Conservation (phyloP, 305 asterid species). For the Petunia hybrid region DNA sequence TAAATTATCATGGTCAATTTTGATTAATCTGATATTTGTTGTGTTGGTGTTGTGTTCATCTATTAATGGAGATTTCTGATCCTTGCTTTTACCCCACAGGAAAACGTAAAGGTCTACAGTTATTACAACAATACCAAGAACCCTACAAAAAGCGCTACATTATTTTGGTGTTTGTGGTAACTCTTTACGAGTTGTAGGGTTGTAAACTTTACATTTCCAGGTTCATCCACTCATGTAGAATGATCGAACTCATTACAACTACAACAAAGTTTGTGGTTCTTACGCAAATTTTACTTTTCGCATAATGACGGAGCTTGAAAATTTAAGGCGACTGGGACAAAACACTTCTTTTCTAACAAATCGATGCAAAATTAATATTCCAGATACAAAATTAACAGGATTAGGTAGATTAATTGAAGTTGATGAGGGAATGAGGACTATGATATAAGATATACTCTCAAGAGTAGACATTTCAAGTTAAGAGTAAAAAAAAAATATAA, state of each 20-base stretch:
- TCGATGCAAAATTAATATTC: too few species aligned
- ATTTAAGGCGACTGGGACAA: too few species aligned
- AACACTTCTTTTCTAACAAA: too few species aligned
- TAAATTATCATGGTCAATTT: constrained; percentile 27
- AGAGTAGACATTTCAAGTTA: too few species aligned
- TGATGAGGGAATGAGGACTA: too few species aligned
- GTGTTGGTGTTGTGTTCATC: constrained; percentile 43
- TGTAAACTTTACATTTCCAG: constrained; percentile 68
- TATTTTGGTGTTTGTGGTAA: not conserved
- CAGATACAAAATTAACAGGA: too few species aligned
- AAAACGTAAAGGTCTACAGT: constrained; percentile 79
- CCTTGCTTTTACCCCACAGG: constrained; percentile 83
- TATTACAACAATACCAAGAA: constrained; percentile 72
- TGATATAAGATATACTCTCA: too few species aligned
- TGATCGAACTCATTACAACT: constrained; percentile 80
- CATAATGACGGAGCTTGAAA: too few species aligned
- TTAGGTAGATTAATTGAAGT: too few species aligned
- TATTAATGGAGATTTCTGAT: constrained; percentile 44
- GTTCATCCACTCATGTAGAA: constrained; percentile 65
- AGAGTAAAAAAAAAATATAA: too few species aligned
- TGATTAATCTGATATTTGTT: constrained; percentile 36
- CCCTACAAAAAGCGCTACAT: constrained; percentile 48
- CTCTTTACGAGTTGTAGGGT: too few species aligned
- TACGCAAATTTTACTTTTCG: too few species aligned
- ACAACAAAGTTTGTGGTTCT: constrained; percentile 46